Evolutionary conservation across 208 protist species (phyloP), one percentile per base, ranked within the genome.

Genomic region (Crithidia expoeki): DNA sequence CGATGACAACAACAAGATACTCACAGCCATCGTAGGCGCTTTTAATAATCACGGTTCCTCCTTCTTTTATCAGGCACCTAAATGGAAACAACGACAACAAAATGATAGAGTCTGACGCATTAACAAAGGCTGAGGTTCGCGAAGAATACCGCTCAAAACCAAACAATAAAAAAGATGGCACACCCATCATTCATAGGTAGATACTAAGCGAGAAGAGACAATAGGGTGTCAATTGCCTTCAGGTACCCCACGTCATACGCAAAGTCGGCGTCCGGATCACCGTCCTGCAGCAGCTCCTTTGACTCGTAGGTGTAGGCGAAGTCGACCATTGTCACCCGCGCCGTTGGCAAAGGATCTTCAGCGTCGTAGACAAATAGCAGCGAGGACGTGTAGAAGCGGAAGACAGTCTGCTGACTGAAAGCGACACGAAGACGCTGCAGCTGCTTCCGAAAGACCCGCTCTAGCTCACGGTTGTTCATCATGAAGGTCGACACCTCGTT

Each of bases 261-360:
- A 19, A 81, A 76, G 30, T 74, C 68, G 1, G 84, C 88, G 49
- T 92, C 88, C 4, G 76, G 66, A 52, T 96, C 91, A 2, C 78
- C 70, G 57, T 72, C 88, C 27, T 77, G 66, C 44, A 67, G 47
- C 50, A 96, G 77, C 60, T 96, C 91, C 36, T 69, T 68, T 17
- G 78, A 73, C 53, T 93, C 86, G 69, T 96, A 96, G 3, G 91
- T 93, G 76, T 89, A 96, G 14, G 91, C 91, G 64, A 96, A 96
- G 76, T 96, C 91, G 1, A 96, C 86, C 91, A 96, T 96, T 38
- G 89, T 85, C 34, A 96, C 67, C 0, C 91, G 91, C 25, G 73
- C 69, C n/a, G 86, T 93, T 28, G 73, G 21, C n/a, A 87, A 36
- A 23, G 91, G 84, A 16, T 73, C 58, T 25, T 79, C 86, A 16